phyloP scores from a whole-genome alignment of 139 green algal species.

The Chlamydomonas urium region DNA sequence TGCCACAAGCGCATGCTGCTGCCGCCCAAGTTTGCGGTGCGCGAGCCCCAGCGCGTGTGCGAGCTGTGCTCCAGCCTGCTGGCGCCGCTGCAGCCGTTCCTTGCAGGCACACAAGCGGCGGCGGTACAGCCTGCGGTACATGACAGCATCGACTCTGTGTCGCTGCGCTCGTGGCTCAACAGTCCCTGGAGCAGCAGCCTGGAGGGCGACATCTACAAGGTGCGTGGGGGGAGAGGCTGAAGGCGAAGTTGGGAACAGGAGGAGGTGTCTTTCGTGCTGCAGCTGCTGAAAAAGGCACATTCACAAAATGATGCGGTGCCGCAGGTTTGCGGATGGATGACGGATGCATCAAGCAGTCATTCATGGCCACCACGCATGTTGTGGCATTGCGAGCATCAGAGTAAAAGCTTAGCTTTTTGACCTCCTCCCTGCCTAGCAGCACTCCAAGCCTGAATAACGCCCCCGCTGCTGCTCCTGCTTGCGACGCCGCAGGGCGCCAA shows the following conservation, averaged over 20 bases:
- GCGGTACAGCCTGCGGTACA: slow-evolving; percentile 61
- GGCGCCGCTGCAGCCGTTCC: slow-evolving; percentile 62
- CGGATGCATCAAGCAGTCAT: too few species aligned
- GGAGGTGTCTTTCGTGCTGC: slow-evolving; percentile 50
- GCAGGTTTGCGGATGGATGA: too few species aligned
- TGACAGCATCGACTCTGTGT: slow-evolving; percentile 61
- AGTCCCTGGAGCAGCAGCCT: slow-evolving; percentile 46
- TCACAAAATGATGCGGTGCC: too few species aligned
- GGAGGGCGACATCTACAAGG: slow-evolving; percentile 63
- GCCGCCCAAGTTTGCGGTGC: slow-evolving; percentile 55
- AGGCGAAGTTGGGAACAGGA: neutral
- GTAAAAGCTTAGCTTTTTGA: too few species aligned
- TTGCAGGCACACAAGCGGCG: slow-evolving; percentile 42
- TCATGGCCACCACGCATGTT: too few species aligned
- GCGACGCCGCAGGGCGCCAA: too few species aligned
- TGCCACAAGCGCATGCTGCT: slow-evolving; percentile 56
- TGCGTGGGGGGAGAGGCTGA: neutral
- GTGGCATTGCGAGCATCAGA: too few species aligned
- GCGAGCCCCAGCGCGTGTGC: slow-evolving; percentile 65
- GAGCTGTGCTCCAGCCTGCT: slow-evolving; percentile 58
- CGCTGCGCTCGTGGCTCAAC: slow-evolving; percentile 70
- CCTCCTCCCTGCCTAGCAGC: too few species aligned
- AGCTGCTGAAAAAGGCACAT: too few species aligned
- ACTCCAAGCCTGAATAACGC: too few species aligned
- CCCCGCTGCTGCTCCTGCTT: too few species aligned